These are phyloP conservation scores for Ilex paraguariensis DNA, from an alignment of 305 asterid genomes.

Conservation along the genomic window DNA sequence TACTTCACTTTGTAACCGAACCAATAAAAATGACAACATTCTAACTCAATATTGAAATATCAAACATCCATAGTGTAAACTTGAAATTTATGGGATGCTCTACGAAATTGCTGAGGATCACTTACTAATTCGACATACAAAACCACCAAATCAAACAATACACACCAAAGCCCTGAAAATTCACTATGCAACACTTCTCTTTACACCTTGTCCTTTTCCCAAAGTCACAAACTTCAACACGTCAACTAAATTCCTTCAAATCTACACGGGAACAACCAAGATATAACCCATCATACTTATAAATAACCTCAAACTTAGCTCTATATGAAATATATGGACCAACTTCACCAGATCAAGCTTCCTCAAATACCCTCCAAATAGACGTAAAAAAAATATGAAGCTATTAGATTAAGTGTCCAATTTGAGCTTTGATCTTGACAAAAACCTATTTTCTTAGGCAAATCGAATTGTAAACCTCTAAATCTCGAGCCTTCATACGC, in stretches of 20 bases:
- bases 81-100: slow-evolving; percentile 42
- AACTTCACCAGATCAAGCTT: neutral
- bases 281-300: neutral
- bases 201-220: too few relatives aligned
- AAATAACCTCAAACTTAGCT: neutral
- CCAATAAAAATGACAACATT: slow-evolving; percentile 4
- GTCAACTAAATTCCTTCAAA: neutral
- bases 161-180: too few relatives aligned
- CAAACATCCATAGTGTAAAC: slow-evolving; percentile 3
- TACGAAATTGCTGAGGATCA: slow-evolving; percentile 52
- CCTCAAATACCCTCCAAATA: too few relatives aligned
- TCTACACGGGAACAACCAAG: neutral
- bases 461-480: neutral
- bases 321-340: too few relatives aligned
- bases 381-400: too few relatives aligned
- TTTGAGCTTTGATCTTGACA: neutral
- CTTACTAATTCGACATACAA: slow-evolving; percentile 40
- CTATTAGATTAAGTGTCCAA: neutral
- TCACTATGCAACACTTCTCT: neutral
- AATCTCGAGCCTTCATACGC: too few relatives aligned
- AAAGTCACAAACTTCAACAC: neutral
- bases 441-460: neutral
- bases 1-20: slow-evolving; percentile 4
- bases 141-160: neutral
- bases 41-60: neutral